Conservation (phyloP, 768 basidiomycete species). For the Suillus paluster region DNA sequence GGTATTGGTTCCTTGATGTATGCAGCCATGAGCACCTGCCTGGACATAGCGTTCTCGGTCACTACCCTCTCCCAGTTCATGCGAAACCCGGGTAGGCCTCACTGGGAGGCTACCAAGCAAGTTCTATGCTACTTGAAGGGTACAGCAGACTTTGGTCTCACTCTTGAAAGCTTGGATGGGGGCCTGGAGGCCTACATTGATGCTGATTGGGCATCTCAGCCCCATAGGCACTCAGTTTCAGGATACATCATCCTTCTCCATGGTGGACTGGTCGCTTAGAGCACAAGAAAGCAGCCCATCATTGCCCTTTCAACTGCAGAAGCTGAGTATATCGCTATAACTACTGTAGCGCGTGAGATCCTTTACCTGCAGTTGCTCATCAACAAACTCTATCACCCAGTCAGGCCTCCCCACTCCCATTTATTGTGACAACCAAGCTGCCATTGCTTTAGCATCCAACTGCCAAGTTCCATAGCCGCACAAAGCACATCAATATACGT, state of each 20-base stretch:
- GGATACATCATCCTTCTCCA: constrained; percentile 28
- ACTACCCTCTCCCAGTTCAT: constrained; percentile 24
- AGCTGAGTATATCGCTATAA: constrained; percentile 32
- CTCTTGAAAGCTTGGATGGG: constrained; percentile 6
- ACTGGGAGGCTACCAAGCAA: constrained; percentile 1
- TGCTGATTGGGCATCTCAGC: constrained; percentile 27
- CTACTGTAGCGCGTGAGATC: constrained; percentile 37
- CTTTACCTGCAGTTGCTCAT: constrained; percentile 38
- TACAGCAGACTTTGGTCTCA: constrained; percentile 6
- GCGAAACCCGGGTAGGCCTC: constrained; percentile 16
- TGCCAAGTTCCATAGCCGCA: constrained; percentile 33
- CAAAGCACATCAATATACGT: constrained; percentile 12
- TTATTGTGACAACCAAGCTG: constrained; percentile 30
- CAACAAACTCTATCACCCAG: constrained; percentile 16
- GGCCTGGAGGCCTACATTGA: constrained; percentile 21
- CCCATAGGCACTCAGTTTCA: constrained; percentile 21
- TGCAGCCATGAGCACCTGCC: constrained; percentile 15
- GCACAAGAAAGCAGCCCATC: constrained; percentile 32
- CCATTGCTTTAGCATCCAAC: constrained; percentile 35
- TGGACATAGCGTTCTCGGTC: constrained; percentile 30
- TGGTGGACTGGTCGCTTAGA: constrained; percentile 27
- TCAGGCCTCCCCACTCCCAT: neutral
- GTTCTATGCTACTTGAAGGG: neutral
- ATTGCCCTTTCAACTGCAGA: constrained; percentile 31
- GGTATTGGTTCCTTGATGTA: constrained; percentile 21